These are phyloP conservation scores for Fistulinella prunicolor DNA, from an alignment of 768 basidiomycete genomes.

Conservation along the genomic window DNA sequence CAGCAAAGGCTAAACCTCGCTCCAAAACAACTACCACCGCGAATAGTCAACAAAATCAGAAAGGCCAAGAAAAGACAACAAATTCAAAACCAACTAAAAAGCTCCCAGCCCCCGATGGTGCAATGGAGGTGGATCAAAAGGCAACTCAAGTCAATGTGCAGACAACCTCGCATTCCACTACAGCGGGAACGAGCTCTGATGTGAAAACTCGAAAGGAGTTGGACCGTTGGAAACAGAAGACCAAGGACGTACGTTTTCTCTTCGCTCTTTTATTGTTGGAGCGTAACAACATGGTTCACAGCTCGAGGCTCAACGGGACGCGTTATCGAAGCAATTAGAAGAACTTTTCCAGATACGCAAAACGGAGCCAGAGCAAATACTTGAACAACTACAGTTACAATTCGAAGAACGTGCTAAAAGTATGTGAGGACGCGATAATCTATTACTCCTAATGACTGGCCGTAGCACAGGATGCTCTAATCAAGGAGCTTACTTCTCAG, in stretches of 20 bases:
- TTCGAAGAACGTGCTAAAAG: constrained; percentile 54
- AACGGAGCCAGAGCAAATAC: constrained; percentile 62
- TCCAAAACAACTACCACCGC: constrained; percentile 6
- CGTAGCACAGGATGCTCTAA: constrained; percentile 53
- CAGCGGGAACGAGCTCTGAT: constrained; percentile 15
- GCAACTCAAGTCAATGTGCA: constrained; percentile 6
- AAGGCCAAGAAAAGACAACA: constrained; percentile 9
- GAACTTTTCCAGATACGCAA: constrained; percentile 54
- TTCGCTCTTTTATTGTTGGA: not conserved
- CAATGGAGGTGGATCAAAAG: constrained; percentile 19
- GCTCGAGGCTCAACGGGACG: constrained; percentile 42
- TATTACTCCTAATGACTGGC: constrained; percentile 5
- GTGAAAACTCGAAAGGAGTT: constrained; percentile 21
- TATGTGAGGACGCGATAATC: constrained; percentile 24
- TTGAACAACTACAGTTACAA: constrained; percentile 47
- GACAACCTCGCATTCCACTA: constrained; percentile 1
- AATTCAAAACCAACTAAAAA: constrained; percentile 13
- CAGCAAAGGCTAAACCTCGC: constrained; percentile 18
- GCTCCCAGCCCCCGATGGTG: not conserved
- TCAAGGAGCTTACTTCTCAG: constrained; percentile 48
- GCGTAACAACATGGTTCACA: constrained; percentile 5
- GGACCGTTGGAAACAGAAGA: constrained; percentile 32
- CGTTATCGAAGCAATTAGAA: constrained; percentile 54
- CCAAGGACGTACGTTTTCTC: constrained; percentile 20
- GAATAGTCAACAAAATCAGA: constrained; percentile 7